phyloP scores from a whole-genome alignment of 768 basidiomycete genomes.

The Amanita rubescens region DNA sequence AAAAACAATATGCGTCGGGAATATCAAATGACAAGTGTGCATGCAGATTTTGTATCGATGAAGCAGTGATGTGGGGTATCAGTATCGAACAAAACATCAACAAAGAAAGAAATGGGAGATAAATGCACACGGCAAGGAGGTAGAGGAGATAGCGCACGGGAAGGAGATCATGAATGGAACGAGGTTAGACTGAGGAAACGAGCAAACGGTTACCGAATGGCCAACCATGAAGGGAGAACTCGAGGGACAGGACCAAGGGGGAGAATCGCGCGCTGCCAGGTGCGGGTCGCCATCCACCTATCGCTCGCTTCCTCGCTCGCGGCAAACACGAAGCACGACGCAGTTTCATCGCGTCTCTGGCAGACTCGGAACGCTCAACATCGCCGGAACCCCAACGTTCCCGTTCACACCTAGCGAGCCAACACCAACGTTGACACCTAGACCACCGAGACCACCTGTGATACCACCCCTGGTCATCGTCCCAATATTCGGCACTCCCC shows the following conservation, averaged over 20 bases:
- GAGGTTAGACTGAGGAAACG: too few relatives aligned
- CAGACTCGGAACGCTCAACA: slow-evolving; percentile 26
- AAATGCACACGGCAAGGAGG: too few relatives aligned
- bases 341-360: slow-evolving; percentile 1
- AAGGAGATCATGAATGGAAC: too few relatives aligned
- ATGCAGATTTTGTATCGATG: slow-evolving; percentile 8
- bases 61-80: slow-evolving; percentile 1
- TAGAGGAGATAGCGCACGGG: too few relatives aligned
- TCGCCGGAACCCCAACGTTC: slow-evolving; percentile 14
- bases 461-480: slow-evolving; percentile 22
- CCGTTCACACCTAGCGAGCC: not conserved
- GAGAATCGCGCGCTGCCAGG: not conserved
- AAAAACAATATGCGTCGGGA: not conserved
- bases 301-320: too few relatives aligned
- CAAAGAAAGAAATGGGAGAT: too few relatives aligned
- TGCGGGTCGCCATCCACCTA: not conserved
- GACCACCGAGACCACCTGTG: not conserved
- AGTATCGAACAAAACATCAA: not conserved
- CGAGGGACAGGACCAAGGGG: not conserved
- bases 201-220: not conserved
- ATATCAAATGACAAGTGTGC: slow-evolving; percentile 13
- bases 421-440: not conserved
- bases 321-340: too few relatives aligned
- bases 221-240: not conserved
- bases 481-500: slow-evolving; percentile 33